Evolutionary conservation across 1,284 basidiomycete genomes (phyloP).

Genomic region (Fereydounia khargensis): DNA sequence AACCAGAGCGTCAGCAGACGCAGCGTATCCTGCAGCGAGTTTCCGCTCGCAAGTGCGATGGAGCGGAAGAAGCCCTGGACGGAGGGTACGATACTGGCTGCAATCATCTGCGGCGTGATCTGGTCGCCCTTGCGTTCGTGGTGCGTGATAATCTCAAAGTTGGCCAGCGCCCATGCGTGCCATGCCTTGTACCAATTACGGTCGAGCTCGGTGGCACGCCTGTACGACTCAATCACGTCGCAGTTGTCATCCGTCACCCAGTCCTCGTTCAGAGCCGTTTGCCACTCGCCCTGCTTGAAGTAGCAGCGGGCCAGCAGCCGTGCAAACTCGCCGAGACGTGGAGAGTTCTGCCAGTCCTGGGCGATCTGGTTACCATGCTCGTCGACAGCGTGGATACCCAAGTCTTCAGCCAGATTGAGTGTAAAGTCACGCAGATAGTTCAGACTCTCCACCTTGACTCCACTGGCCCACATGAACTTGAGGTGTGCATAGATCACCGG

Average conservation of each 20-base stretch:
- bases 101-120: constrained; percentile 70
- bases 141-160: constrained; percentile 80
- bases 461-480: constrained; percentile 94
- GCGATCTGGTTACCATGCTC: constrained; percentile 41
- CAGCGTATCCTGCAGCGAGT: constrained; percentile 91
- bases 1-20: constrained; percentile 96
- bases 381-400: constrained; percentile 62
- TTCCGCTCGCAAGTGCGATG: constrained; percentile 79
- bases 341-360: constrained; percentile 48
- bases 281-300: constrained; percentile 96
- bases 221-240: constrained; percentile 68
- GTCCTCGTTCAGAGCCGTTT: constrained; percentile 71
- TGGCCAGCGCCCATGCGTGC: constrained; percentile 97
- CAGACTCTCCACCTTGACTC: constrained; percentile 75
- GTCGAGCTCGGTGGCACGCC: constrained; percentile 86
- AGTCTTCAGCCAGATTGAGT: constrained; percentile 68
- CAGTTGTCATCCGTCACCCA: constrained; percentile 63
- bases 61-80: constrained; percentile 95
- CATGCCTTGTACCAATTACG: constrained; percentile 96
- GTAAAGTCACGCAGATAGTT: constrained; percentile 84
- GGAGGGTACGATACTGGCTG: constrained; percentile 86
- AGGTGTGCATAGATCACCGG: constrained; percentile 96
- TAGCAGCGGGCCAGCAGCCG: constrained; percentile 91
- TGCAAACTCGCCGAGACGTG: constrained; percentile 69
- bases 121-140: constrained; percentile 64